Conservation (phyloP, 2,329 filamentous ascomycete species). For the Xylariaceae sp. region DNA sequence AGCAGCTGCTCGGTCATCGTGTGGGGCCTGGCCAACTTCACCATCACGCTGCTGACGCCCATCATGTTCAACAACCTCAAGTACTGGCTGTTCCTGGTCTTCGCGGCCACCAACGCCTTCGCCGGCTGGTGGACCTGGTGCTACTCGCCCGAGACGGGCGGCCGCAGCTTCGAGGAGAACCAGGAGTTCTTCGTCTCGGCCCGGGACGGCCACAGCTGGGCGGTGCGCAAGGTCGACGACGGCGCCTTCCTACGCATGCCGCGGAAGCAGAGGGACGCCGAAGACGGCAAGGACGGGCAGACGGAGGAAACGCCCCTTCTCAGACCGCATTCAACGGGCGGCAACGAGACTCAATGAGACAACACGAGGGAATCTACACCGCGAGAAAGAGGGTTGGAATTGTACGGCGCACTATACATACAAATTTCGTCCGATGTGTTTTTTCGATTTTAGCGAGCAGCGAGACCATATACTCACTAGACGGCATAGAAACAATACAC, state of each 20-base stretch:
- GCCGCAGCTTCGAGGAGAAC: constrained; percentile 53
- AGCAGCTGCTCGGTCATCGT: constrained; percentile 46
- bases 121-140: constrained; percentile 47
- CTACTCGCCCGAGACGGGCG: constrained; percentile 46
- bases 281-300: constrained; percentile 3
- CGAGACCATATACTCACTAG: too few relatives aligned
- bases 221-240: constrained; percentile 41
- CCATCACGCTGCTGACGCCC: constrained; percentile 48
- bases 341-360: too few relatives aligned
- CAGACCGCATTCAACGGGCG: too few relatives aligned
- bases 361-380: too few relatives aligned
- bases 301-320: constrained; percentile 9
- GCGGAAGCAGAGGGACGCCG: constrained; percentile 4
- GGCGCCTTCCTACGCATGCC: constrained; percentile 35
- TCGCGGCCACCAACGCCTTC: constrained; percentile 44
- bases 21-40: constrained; percentile 52
- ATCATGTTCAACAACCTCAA: constrained; percentile 52
- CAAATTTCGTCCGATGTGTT: too few relatives aligned
- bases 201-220: constrained; percentile 42
- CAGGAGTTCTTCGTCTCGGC: constrained; percentile 50
- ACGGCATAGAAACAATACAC: too few relatives aligned
- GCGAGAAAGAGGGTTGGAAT: too few relatives aligned
- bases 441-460: too few relatives aligned
- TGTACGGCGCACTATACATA: too few relatives aligned
- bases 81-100: constrained; percentile 52